Evolutionary conservation across 495 filamentous ascomycete species (phyloP).

Genomic region (Lasiosphaeria miniovina): DNA sequence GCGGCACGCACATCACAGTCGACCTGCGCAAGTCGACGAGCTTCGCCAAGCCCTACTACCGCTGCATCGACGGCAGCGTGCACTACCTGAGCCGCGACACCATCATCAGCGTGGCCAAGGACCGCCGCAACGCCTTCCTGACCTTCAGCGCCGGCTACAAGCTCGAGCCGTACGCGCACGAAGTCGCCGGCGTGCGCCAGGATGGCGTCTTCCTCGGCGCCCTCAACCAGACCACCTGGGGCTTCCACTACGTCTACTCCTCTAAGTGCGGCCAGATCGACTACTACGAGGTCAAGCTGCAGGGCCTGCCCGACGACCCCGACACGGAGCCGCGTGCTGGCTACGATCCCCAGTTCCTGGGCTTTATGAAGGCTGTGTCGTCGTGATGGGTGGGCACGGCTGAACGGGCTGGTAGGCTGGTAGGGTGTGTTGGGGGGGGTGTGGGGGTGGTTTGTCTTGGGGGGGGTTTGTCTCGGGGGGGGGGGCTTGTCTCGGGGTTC

Average conservation of each 20-base stretch:
- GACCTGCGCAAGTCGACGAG: not conserved
- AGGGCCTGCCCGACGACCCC: not conserved
- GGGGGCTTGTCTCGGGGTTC: no score
- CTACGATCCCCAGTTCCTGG: not conserved
- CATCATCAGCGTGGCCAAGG: not conserved
- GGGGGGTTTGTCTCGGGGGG: no score
- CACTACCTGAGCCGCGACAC: not conserved
- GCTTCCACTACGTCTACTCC: not conserved
- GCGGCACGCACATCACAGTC: not conserved
- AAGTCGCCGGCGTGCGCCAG: conserved; percentile 29
- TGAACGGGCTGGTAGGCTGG: not conserved
- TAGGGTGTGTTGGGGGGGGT: no score
- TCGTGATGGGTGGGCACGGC: not conserved
- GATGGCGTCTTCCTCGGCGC: conserved; percentile 28
- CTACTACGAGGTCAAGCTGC: not conserved
- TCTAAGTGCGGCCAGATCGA: not conserved
- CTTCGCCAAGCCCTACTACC: not conserved
- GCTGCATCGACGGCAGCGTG: not conserved
- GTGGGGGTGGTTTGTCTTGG: no score
- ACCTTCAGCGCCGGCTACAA: conserved; percentile 11
- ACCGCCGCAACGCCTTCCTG: not conserved
- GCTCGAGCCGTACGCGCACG: conserved; percentile 28
- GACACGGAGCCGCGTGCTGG: not conserved
- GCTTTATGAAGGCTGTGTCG: not conserved
- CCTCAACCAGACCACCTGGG: conserved; percentile 10